These are phyloP conservation scores for Cyclocybe cylindracea DNA, from an alignment of 768 basidiomycete species.

Conservation along the genomic window DNA sequence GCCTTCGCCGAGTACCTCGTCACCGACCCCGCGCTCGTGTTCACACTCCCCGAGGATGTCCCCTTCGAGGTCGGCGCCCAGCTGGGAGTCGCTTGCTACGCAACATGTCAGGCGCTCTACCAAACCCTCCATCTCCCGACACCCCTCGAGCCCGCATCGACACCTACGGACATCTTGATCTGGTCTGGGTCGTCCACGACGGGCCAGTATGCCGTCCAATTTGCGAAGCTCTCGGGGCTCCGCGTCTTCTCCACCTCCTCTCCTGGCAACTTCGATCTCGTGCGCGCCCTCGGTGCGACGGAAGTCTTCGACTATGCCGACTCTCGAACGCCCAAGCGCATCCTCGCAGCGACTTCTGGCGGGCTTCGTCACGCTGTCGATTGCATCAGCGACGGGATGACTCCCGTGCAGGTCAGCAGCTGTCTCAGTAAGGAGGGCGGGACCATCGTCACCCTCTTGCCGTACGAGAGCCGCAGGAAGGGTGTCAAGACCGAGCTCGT, in stretches of 20 bases:
- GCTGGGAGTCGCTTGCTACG: conserved; percentile 17
- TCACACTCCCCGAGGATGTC: conserved; percentile 20
- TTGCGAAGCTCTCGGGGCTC: conserved; percentile 37
- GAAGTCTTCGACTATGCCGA: conserved; percentile 40
- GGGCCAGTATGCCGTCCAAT: conserved; percentile 14
- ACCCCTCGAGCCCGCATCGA: conserved; percentile 13
- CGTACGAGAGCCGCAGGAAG: conserved; percentile 18
- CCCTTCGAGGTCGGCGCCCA: conserved; percentile 22
- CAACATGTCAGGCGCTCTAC: conserved; percentile 17
- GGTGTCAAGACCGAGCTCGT: conserved; percentile 17
- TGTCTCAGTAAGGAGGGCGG: conserved; percentile 21
- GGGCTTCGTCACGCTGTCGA: conserved; percentile 25
- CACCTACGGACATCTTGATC: conserved; percentile 15
- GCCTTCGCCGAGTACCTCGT: conserved; percentile 22
- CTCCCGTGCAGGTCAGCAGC: conserved; percentile 20
- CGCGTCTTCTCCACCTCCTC: conserved; percentile 47
- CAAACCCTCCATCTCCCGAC: conserved; percentile 17
- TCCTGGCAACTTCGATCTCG: conserved; percentile 12
- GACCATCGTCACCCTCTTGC: conserved; percentile 22
- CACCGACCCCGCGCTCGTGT: conserved; percentile 11
- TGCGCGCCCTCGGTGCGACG: conserved; percentile 33
- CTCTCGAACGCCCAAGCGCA: conserved; percentile 24
- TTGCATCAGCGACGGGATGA: conserved; percentile 26
- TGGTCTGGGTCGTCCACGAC: conserved; percentile 17
- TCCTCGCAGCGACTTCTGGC: conserved; percentile 24